These are phyloP conservation scores for Clitopilus hobsonii DNA, from an alignment of 768 basidiomycete species.

Conservation along the genomic window DNA sequence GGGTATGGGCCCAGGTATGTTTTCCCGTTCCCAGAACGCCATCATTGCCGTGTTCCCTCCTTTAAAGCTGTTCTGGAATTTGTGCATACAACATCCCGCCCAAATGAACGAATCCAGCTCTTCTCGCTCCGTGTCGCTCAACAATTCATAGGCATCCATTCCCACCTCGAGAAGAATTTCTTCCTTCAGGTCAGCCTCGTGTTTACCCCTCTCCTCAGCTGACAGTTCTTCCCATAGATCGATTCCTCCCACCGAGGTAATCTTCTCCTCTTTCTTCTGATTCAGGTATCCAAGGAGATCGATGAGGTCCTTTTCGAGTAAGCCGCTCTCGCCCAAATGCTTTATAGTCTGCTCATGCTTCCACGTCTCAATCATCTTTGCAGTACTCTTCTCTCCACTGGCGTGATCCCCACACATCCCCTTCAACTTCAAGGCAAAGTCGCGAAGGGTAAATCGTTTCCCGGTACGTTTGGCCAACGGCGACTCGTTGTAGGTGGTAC, in stretches of 20 bases:
- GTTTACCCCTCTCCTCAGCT: conserved; percentile 13
- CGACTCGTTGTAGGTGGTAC: conserved; percentile 7
- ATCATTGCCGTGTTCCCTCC: conserved; percentile 22
- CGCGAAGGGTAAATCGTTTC: not conserved
- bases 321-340: conserved; percentile 12
- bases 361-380: conserved; percentile 8
- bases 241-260: conserved; percentile 18
- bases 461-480: conserved; percentile 8
- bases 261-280: conserved; percentile 15
- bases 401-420: conserved; percentile 24
- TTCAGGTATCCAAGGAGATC: conserved; percentile 15
- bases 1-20: conserved; percentile 14
- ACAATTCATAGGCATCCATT: conserved; percentile 13
- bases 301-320: conserved; percentile 5
- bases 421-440: conserved; percentile 8
- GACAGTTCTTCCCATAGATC: conserved; percentile 18
- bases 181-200: conserved; percentile 12
- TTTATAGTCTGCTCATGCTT: conserved; percentile 10
- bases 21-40: conserved; percentile 18
- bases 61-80: conserved; percentile 29
- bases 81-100: conserved; percentile 35
- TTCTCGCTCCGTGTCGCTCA: conserved; percentile 13
- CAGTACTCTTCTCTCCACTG: conserved; percentile 13
- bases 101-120: conserved; percentile 24
- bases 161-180: conserved; percentile 16